Evolutionary conservation across 192 early-diverging fungal genomes (phyloP), one percentile per base, ranked within the genome.

Genomic region (Coemansia sp.): DNA sequence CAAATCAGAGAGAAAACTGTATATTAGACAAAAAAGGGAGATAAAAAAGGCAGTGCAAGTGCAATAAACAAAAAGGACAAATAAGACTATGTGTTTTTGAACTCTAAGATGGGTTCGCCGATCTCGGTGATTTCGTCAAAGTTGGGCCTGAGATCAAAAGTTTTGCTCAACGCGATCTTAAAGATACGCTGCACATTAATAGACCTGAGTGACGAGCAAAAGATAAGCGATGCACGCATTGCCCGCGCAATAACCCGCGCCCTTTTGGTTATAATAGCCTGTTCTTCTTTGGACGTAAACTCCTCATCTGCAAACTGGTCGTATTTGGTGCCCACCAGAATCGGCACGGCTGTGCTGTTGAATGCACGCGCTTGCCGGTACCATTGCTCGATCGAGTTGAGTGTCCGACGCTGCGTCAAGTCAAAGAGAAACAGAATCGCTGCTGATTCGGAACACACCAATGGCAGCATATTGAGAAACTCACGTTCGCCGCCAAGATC

Each of bases 131-230:
- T 96, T 71, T 93, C 90, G 10, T 94, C 93, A 75, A 98, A 93
- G 60, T 91, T 96, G 64, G 94, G 95, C 56, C 90, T 89, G 63
- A 98, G 72, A 75, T 98, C 94, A 78, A 96, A 98, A 7, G 92
- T 93, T 72, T 95, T 95, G 51, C 89, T 87, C 16, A 98, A 70
- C 2, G 96, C 91, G 63, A 98, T 95, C 84, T 98, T 98, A 84
- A 96, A 98, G 56, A 98, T 95, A 70, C 95, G 92, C 85, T 98
- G 93, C 33, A 98, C 92, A 63, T 98, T 98, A 69, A 98, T 98
- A 10, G 92, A 92, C 61, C 93, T 89, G 29, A 94, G 86, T 16
- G 94, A 95, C 40, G 93, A 95, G 66, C 94, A 96, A 76, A 96
- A 98, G 38, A 98, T 91, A 40, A 98, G 82, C 20, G 96, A 89